phyloP scores from a whole-genome alignment of 371 early-diverging fungal genomes.

The Ordospora pajunii region DNA sequence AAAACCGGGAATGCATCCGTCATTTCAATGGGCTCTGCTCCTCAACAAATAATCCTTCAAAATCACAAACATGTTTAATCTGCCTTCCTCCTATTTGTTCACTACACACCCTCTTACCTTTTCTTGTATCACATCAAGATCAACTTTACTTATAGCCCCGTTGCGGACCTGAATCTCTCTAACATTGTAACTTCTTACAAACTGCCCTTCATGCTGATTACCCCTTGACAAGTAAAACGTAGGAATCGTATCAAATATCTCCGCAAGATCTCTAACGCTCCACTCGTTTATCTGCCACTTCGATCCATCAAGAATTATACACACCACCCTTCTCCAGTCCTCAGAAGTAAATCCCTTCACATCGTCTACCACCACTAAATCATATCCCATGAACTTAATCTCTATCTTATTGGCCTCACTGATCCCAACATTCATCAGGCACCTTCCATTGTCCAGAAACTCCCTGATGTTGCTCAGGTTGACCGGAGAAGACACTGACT shows the following conservation, averaged over 20 bases:
- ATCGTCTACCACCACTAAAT: slow-evolving; percentile 19
- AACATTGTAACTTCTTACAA: background rate
- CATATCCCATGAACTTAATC: background rate
- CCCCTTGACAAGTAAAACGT: slow-evolving; percentile 5
- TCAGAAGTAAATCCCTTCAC: slow-evolving; percentile 22
- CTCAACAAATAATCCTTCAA: background rate
- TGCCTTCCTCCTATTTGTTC: background rate
- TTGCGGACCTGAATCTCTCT: background rate
- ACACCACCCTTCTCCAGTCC: slow-evolving; percentile 70
- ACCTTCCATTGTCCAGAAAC: slow-evolving; percentile 5
- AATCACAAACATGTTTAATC: background rate
- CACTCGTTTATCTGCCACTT: slow-evolving; percentile 82
- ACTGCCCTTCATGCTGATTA: background rate
- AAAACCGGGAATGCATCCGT: slow-evolving; percentile 45
- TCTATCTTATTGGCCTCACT: background rate
- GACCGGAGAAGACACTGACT: slow-evolving; percentile 10
- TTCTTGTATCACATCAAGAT: background rate
- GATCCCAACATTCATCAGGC: background rate
- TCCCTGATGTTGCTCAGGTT: slow-evolving; percentile 21
- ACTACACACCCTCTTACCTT: background rate
- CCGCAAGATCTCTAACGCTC: slow-evolving; percentile 59
- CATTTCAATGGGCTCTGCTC: slow-evolving; percentile 1
- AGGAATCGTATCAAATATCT: slow-evolving; percentile 16
- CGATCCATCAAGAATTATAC: slow-evolving; percentile 74
- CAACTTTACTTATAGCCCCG: background rate